Evolutionary conservation across 176 grass and related monocot species (phyloP), one percentile per base, ranked within the genome.

Genomic region (Elymus sibiricus): DNA sequence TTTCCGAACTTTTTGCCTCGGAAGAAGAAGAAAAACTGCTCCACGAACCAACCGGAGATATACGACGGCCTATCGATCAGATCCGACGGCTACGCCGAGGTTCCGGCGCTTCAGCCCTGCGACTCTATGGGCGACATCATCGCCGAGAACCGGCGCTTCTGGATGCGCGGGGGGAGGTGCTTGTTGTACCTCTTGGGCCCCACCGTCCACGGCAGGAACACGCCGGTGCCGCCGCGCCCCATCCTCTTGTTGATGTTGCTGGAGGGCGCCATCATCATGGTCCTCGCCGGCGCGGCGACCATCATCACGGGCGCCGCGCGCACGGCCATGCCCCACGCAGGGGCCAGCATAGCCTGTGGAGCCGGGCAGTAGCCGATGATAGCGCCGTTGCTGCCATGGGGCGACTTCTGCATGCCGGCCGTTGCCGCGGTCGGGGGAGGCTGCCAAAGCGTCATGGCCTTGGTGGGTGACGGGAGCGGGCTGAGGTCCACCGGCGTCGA

Each of bases 151-250:
- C 94, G 76, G 85, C 94, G 95, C 97, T 92, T 99, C 89, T 99
- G 97, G 51, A 99, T 99, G 77, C 94, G 94, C 62, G 97, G 97
- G 2, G 97, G 97, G 17, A 99, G 94, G 71, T 97, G 97, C 87
- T 93, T 97, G 90, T 88, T 96, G 51, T 94, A 97, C 76, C 90
- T 81, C 90, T 99, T 99, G 1, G 97, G 90, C 9, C 97, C 97
- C 1, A 99, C 94, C 44, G 84, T 91, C 97, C 94, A 99, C 11
- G 97, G 97, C 71, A 99, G 86, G 89, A 99, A 99, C 53, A 99
- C 97, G 32, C 97, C 97, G 16, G 97, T 99, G 80, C 97, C 97
- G 56, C 86, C 84, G 15, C 90, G 90, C 12, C 79, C 78, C 82
- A 88, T 92, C 78, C 89, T 87, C 84, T 91, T 99, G 85, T 86